Conservation (phyloP, 2,329 filamentous ascomycete genomes). For the Fusarium buxicola region DNA sequence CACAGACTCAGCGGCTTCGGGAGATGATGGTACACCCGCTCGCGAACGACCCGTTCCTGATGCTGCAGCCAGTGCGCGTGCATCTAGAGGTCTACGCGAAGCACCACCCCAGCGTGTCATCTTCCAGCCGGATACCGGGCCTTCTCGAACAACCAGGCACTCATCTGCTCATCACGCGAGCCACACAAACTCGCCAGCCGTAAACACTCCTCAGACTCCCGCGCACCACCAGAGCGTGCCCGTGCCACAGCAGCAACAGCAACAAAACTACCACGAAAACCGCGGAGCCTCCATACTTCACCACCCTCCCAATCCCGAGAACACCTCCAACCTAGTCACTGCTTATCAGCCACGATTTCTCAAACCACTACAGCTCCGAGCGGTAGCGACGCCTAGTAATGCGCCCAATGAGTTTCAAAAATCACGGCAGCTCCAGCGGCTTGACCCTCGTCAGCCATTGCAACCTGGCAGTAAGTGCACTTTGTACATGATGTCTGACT, state of each 20-base stretch:
- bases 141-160: constrained; percentile 73
- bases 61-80: constrained; percentile 65
- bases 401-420: constrained; percentile 73
- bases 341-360: constrained; percentile 75
- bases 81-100: constrained; percentile 77
- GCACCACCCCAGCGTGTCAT: constrained; percentile 87
- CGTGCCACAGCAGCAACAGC: constrained; percentile 45
- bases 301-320: constrained; percentile 66
- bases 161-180: constrained; percentile 57
- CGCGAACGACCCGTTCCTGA: constrained; percentile 65
- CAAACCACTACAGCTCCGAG: constrained; percentile 75
- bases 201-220: constrained; percentile 44
- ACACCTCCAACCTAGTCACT: constrained; percentile 70
- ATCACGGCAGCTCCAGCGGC: constrained; percentile 57
- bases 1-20: constrained; percentile 69
- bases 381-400: constrained; percentile 80
- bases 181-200: constrained; percentile 45
- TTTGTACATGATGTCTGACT: neutral
- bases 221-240: constrained; percentile 52
- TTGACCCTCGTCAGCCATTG: constrained; percentile 58
- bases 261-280: constrained; percentile 47
- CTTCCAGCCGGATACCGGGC: constrained; percentile 82
- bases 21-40: constrained; percentile 69
- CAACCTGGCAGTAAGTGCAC: constrained; percentile 70
- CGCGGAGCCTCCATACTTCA: constrained; percentile 60